Conservation (phyloP, 179 eudicot species). For the Beta macrorhiza region DNA sequence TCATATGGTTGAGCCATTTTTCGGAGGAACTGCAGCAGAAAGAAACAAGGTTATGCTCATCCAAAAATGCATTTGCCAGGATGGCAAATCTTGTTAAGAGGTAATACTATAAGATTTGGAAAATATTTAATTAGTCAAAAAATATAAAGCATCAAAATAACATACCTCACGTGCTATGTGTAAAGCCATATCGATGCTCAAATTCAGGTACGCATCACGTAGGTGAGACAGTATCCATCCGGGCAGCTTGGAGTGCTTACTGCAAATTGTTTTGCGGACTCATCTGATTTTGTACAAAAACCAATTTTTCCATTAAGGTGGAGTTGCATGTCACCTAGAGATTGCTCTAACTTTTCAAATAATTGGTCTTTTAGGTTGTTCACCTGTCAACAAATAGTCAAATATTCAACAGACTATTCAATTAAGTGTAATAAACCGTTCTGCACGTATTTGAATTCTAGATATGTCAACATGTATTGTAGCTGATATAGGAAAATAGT, state of each 20-base stretch:
- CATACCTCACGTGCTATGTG: conserved; percentile 55
- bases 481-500: conserved; percentile 12
- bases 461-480: conserved; percentile 1
- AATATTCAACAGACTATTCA: neutral
- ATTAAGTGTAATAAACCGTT: neutral
- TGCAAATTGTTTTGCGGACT: conserved; percentile 30
- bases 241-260: conserved; percentile 83
- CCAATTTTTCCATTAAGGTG: conserved; percentile 42
- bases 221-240: conserved; percentile 92
- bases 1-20: too few species aligned
- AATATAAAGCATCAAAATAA: too few species aligned
- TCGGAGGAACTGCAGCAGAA: too few species aligned
- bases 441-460: neutral
- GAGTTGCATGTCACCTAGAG: conserved; percentile 63
- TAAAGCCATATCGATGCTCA: conserved; percentile 99
- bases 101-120: too few species aligned
- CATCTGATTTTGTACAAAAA: conserved; percentile 36
- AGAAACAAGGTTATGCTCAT: too few species aligned
- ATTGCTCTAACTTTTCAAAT: conserved; percentile 87
- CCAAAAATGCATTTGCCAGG: too few species aligned
- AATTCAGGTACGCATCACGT: conserved; percentile 85
- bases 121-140: too few species aligned
- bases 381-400: conserved; percentile 50
- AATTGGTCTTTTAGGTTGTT: conserved; percentile 74
- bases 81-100: too few species aligned